These are phyloP conservation scores for Diaporthe destruens DNA, from an alignment of 2,329 filamentous ascomycete species.

Conservation along the genomic window DNA sequence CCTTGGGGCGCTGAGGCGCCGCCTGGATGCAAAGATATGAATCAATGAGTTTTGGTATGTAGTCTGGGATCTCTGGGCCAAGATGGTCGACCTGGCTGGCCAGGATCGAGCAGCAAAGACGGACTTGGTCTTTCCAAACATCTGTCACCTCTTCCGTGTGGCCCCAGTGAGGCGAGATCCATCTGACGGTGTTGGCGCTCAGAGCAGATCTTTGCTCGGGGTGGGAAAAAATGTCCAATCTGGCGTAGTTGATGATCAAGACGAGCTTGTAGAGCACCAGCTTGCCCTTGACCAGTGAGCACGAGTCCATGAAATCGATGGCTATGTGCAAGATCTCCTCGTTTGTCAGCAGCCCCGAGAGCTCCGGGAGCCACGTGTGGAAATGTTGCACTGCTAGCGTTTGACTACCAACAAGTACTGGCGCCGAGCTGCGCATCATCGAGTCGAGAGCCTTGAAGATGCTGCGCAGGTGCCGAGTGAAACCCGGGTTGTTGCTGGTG, in stretches of 20 bases:
- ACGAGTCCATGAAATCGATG: conserved; percentile 94
- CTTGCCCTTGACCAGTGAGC: conserved; percentile 87
- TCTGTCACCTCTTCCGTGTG: conserved; percentile 78
- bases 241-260: conserved; percentile 91
- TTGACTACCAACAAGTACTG: conserved; percentile 91
- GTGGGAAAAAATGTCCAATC: conserved; percentile 83
- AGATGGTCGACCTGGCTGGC: conserved; percentile 86
- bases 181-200: conserved; percentile 84
- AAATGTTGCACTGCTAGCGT: conserved; percentile 96
- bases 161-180: conserved; percentile 96
- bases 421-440: conserved; percentile 89
- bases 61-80: conserved; percentile 85
- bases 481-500: conserved; percentile 77
- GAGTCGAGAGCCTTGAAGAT: conserved; percentile 92
- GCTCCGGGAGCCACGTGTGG: conserved; percentile 95
- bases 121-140: conserved; percentile 93
- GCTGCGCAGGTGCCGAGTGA: conserved; percentile 84
- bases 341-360: conserved; percentile 79
- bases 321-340: conserved; percentile 93
- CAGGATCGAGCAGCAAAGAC: conserved; percentile 91
- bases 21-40: conserved; percentile 85
- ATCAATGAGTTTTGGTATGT: conserved; percentile 90
- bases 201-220: conserved; percentile 80
- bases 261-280: conserved; percentile 92
- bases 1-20: conserved; percentile 64